Percentiles rank a stretch among this genome's conserved stretches.
phyloP scores from a whole-genome alignment of 2,329 filamentous ascomycete species.

The Hyphodiscus sp. region DNA sequence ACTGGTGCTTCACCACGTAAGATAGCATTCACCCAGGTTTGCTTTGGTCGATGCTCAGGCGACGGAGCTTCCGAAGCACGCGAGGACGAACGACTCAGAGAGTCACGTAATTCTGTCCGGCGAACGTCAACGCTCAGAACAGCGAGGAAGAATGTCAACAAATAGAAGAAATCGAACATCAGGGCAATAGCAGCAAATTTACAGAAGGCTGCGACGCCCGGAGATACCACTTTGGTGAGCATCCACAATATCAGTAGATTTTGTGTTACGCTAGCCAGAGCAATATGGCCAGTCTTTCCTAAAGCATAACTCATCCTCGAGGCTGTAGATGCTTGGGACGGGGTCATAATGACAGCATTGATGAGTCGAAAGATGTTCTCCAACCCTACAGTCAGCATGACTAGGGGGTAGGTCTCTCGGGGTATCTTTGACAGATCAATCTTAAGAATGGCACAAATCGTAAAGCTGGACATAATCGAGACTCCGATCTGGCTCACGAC shows the following conservation, averaged over 20 bases:
- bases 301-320: constrained; percentile 67
- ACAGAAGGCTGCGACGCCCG: constrained; percentile 69
- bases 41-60: constrained; percentile 22
- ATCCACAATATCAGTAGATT: constrained; percentile 61
- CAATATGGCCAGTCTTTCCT: constrained; percentile 64
- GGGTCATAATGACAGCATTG: constrained; percentile 68
- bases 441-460: constrained; percentile 68
- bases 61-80: constrained; percentile 27
- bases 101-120: constrained; percentile 68
- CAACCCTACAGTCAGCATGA: constrained; percentile 67
- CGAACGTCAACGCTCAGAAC: constrained; percentile 75
- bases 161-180: constrained; percentile 69
- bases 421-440: constrained; percentile 72
- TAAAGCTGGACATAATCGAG: constrained; percentile 73
- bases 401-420: constrained; percentile 66
- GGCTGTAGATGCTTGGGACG: constrained; percentile 60
- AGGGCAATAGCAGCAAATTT: constrained; percentile 69
- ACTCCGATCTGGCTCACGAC: constrained; percentile 64
- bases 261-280: constrained; percentile 60
- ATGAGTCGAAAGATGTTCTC: constrained; percentile 76
- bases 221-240: constrained; percentile 60
- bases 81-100: constrained; percentile 47
- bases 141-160: constrained; percentile 73
- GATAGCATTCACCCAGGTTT: constrained; percentile 55
- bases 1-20: constrained; percentile 58